Conservation (phyloP, 768 basidiomycete genomes). For the Lactarius sanguifluus region DNA sequence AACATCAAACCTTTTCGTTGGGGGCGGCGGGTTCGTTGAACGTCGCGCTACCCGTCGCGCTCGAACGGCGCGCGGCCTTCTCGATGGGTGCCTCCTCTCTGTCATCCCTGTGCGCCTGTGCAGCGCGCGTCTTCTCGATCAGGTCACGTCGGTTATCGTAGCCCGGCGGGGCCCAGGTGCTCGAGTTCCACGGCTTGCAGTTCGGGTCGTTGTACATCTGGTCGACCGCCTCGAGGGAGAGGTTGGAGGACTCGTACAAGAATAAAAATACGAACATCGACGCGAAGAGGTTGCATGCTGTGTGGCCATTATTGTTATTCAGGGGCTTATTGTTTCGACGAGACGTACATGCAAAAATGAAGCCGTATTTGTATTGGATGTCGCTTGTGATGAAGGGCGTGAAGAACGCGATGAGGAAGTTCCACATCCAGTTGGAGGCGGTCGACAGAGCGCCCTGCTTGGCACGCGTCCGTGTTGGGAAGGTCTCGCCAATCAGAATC, state of each 20-base stretch:
- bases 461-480: constrained; percentile 68
- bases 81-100: neutral
- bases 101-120: constrained; percentile 38
- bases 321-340: no score
- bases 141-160: constrained; percentile 49
- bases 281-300: constrained; percentile 55
- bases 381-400: constrained; percentile 66
- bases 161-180: constrained; percentile 59
- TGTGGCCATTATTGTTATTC: constrained; percentile 19
- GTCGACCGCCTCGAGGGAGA: constrained; percentile 67
- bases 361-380: constrained; percentile 65
- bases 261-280: constrained; percentile 66
- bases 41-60: constrained; percentile 5
- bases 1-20: neutral
- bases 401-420: constrained; percentile 74
- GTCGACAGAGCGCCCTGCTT: constrained; percentile 70
- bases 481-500: constrained; percentile 78
- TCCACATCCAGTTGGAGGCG: constrained; percentile 65
- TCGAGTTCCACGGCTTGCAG: constrained; percentile 67
- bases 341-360: constrained; percentile 59
- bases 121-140: constrained; percentile 44
- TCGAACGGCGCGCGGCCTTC: constrained; percentile 1
- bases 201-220: constrained; percentile 63
- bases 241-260: constrained; percentile 70
- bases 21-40: neutral